These are phyloP conservation scores for Nymphaea colorata DNA, from an alignment of 164 flowering plant genomes.

Conservation along the genomic window DNA sequence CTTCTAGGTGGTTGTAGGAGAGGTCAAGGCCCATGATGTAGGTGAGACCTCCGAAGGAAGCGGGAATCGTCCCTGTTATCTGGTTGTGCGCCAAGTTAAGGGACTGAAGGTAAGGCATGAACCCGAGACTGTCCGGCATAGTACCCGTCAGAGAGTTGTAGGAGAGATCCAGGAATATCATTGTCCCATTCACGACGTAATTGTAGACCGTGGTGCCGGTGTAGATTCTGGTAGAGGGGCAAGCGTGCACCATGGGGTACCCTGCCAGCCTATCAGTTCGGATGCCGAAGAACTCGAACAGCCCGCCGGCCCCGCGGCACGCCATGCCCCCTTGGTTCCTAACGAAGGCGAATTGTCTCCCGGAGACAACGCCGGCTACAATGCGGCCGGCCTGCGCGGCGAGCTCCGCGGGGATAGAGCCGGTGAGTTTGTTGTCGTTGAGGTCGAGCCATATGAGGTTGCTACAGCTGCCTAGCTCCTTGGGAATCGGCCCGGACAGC, in stretches of 20 bases:
- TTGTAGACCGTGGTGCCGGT: conserved; percentile 49
- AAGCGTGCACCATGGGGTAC: conserved; percentile 50
- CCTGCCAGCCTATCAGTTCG: conserved; percentile 34
- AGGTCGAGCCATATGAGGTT: conserved; percentile 86
- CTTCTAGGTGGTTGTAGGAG: conserved; percentile 62
- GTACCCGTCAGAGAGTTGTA: conserved; percentile 57
- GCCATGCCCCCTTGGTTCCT: conserved; percentile 78
- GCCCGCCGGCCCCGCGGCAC: conserved; percentile 80
- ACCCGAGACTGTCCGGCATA: conserved; percentile 51
- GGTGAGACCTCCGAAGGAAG: conserved; percentile 47
- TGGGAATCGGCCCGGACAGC: conserved; percentile 55
- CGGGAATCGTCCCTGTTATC: conserved; percentile 54
- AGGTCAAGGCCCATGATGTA: conserved; percentile 57
- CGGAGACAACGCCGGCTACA: conserved; percentile 46
- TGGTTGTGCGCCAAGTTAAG: conserved; percentile 67
- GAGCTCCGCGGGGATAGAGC: conserved; percentile 46
- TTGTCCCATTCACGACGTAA: conserved; percentile 36
- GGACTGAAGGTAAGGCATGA: conserved; percentile 55
- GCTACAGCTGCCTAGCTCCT: conserved; percentile 46
- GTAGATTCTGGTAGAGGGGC: conserved; percentile 66
- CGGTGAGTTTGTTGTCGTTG: conserved; percentile 56
- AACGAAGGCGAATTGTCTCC: conserved; percentile 76
- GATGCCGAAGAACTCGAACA: conserved; percentile 71
- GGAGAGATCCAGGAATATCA: conserved; percentile 83
- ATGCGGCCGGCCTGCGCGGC: conserved; percentile 48